These are phyloP conservation scores for Asterionellopsis glacialis DNA, from an alignment of 108 stramenopile genomes.

Conservation along the genomic window DNA sequence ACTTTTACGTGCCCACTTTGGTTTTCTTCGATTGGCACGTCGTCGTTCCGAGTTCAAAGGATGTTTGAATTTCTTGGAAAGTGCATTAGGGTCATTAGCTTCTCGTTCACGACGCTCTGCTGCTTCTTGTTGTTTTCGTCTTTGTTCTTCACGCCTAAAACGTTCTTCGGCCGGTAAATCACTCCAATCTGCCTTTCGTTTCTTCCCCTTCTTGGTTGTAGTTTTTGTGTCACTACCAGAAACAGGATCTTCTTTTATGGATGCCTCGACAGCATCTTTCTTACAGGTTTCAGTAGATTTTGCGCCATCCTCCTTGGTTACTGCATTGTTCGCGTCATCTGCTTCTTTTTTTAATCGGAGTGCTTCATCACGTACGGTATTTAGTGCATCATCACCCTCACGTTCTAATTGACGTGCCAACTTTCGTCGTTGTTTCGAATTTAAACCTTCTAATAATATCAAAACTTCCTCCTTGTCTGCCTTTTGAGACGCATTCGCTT, in stretches of 20 bases:
- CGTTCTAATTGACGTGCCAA: constrained; percentile 32
- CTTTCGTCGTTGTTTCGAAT: constrained; percentile 61
- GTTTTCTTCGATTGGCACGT: constrained; percentile 81
- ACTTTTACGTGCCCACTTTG: constrained; percentile 32
- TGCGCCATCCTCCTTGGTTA: constrained; percentile 6
- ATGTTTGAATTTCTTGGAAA: constrained; percentile 23
- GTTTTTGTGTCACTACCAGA: background rate
- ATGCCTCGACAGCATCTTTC: constrained; percentile 23
- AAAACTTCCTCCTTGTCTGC: constrained; percentile 24
- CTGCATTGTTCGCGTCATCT: constrained; percentile 1
- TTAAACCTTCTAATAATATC: constrained; percentile 49
- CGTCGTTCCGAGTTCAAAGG: constrained; percentile 83
- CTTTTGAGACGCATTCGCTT: background rate
- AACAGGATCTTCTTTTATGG: constrained; percentile 5
- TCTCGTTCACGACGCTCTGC: constrained; percentile 51
- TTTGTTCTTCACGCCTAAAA: constrained; percentile 65
- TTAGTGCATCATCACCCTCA: constrained; percentile 17
- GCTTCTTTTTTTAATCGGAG: constrained; percentile 2
- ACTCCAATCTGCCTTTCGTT: constrained; percentile 35
- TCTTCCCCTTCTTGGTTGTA: constrained; percentile 16
- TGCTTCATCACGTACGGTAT: constrained; percentile 21
- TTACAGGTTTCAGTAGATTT: background rate
- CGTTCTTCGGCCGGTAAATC: constrained; percentile 69
- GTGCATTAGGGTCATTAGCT: constrained; percentile 22
- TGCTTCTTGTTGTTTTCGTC: constrained; percentile 64